Evolutionary conservation across 495 filamentous ascomycete genomes (phyloP).

Genomic region (Hypoxylon subgilvum): DNA sequence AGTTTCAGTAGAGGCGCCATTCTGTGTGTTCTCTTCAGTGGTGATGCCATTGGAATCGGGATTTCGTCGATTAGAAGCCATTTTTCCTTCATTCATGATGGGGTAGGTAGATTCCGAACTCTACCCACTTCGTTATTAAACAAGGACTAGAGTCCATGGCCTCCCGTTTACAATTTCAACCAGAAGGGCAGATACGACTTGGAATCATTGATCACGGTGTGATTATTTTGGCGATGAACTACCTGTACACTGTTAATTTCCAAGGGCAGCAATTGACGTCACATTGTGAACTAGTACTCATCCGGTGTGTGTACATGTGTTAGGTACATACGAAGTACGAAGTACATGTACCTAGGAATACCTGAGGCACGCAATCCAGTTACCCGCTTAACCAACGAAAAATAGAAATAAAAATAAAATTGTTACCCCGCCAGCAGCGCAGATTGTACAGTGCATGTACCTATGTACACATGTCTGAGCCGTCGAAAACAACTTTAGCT

Average conservation of each 20-base stretch:
- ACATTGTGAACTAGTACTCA: too few relatives aligned
- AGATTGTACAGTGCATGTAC: not conserved
- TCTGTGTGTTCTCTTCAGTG: not conserved
- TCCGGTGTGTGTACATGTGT: too few relatives aligned
- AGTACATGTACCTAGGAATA: not conserved
- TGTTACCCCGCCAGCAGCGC: slow-evolving; percentile 31
- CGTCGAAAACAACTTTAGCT: slow-evolving; percentile 30
- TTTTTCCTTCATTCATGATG: not conserved
- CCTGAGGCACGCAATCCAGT: not conserved
- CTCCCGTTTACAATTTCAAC: not conserved
- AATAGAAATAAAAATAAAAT: slow-evolving; percentile 5
- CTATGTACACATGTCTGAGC: too few relatives aligned
- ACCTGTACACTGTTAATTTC: too few relatives aligned
- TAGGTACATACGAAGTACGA: not conserved
- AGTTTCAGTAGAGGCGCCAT: not conserved
- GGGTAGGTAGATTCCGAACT: too few relatives aligned
- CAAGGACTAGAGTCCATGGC: not conserved
- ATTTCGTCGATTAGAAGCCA: slow-evolving; percentile 1
- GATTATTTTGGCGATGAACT: too few relatives aligned
- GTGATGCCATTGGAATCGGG: not conserved
- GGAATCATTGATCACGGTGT: too few relatives aligned
- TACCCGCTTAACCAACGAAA: not conserved
- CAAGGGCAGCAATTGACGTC: too few relatives aligned
- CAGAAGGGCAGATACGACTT: too few relatives aligned
- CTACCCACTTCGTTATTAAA: too few relatives aligned